A percentile compares a stretch with the other conserved stretches of the same genome.
phyloP scores from a whole-genome alignment of 2,329 filamentous ascomycete species.

The Phaeosphaeria sp. region DNA sequence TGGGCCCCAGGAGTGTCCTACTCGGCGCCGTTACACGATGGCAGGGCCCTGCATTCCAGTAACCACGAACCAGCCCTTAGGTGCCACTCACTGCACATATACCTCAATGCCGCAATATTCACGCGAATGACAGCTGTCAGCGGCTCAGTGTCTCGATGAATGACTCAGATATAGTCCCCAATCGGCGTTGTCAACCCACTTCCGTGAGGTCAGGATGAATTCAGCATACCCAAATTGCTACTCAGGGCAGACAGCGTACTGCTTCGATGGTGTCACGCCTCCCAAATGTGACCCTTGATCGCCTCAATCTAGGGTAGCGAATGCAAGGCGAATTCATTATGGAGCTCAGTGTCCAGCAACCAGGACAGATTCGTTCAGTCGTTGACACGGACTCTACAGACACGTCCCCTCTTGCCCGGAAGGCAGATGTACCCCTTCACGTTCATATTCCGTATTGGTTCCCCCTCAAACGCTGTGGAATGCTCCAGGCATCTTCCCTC shows the following conservation, averaged over 20 bases:
- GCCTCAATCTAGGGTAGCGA: neutral
- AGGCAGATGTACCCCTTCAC: neutral
- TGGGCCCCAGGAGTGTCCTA: neutral
- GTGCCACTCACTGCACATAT: neutral
- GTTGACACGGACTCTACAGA: neutral
- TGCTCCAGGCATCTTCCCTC: slow-evolving; percentile 6
- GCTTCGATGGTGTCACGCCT: neutral
- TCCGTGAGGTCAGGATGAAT: neutral
- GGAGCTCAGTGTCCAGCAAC: neutral
- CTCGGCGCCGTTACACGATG: neutral
- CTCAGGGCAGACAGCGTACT: neutral
- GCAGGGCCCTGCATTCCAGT: slow-evolving; percentile 2
- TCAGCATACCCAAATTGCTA: neutral
- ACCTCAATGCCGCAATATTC: slow-evolving; percentile 3
- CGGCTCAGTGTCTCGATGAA: slow-evolving; percentile 8
- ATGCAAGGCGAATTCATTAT: slow-evolving; percentile 1
- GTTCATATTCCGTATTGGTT: slow-evolving; percentile 1
- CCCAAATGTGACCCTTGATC: neutral
- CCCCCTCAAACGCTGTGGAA: slow-evolving; percentile 3
- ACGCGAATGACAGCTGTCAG: slow-evolving; percentile 29
- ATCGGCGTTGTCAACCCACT: neutral
- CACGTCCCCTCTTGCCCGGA: neutral
- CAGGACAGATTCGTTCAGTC: neutral
- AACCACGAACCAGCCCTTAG: neutral
- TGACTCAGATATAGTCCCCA: neutral